Percentiles rank a stretch among this genome's conserved stretches.
phyloP scores from a whole-genome alignment of 1,284 basidiomycete genomes.

The Cutaneotrichosporon sp. region DNA sequence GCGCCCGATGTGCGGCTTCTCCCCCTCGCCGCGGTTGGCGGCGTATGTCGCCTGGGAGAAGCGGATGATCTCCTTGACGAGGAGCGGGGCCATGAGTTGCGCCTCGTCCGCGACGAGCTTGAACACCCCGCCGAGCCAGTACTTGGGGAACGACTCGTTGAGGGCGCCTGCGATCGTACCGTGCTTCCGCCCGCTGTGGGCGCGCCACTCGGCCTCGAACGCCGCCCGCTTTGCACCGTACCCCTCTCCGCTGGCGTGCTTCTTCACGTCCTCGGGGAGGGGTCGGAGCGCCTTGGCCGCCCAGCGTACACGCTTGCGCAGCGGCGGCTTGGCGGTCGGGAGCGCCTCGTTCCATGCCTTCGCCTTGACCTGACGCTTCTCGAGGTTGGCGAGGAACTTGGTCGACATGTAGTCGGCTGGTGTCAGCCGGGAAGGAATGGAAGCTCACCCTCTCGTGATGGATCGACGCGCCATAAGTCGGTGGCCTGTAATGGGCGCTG shows the following conservation, averaged over 20 bases:
- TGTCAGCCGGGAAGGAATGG: conserved; percentile 22
- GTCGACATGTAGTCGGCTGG: conserved; percentile 59
- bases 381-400: conserved; percentile 43
- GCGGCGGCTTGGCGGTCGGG: conserved; percentile 48
- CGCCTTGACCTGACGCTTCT: conserved; percentile 32
- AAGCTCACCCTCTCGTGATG: conserved; percentile 53
- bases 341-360: conserved; percentile 46
- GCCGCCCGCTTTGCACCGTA: conserved; percentile 8
- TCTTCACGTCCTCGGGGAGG: conserved; percentile 20
- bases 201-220: conserved; percentile 42
- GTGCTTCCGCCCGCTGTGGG: conserved; percentile 48
- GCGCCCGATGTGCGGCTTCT: conserved; percentile 60
- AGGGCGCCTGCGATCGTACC: conserved; percentile 67
- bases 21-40: conserved; percentile 35
- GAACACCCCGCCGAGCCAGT: conserved; percentile 68
- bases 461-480: conserved; percentile 66
- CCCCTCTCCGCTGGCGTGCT: conserved; percentile 17
- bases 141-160: conserved; percentile 69
- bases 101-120: conserved; percentile 55
- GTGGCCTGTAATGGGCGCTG: conserved; percentile 70
- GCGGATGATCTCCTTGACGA: conserved; percentile 70
- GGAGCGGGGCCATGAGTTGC: conserved; percentile 66
- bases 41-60: conserved; percentile 60
- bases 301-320: conserved; percentile 59
- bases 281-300: conserved; percentile 46